phyloP scores from a whole-genome alignment of 805 yeast genomes.

The Starmerella sp. region DNA sequence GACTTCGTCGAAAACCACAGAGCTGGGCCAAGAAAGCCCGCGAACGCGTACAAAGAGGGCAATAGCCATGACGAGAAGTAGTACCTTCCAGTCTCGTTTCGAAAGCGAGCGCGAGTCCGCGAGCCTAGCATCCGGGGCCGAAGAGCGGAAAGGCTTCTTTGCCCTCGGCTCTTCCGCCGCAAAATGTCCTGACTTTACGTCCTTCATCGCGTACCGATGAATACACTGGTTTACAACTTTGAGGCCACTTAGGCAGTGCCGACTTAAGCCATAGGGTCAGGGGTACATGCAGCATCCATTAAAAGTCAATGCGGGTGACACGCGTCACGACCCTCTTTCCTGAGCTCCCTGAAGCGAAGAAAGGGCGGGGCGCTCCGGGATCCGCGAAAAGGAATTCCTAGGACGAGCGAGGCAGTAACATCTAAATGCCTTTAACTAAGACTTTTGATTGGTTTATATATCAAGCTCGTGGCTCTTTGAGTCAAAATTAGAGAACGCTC shows the following conservation, averaged over 20 bases:
- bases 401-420: no score
- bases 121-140: slow-evolving; percentile 22
- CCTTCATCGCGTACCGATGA: not conserved
- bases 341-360: not conserved
- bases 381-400: no score
- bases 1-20: slow-evolving; percentile 87
- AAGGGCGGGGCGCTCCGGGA: no score
- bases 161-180: not conserved
- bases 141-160: slow-evolving; percentile 23
- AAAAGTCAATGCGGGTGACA: slow-evolving; percentile 1
- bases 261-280: not conserved
- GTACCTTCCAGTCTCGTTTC: slow-evolving; percentile 20
- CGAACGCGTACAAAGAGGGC: slow-evolving; percentile 52
- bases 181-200: not conserved
- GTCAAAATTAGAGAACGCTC: no score
- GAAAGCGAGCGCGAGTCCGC: slow-evolving; percentile 21
- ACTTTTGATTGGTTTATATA: no score
- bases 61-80: slow-evolving; percentile 35
- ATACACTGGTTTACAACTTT: not conserved
- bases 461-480: no score
- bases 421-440: no score
- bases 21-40: slow-evolving; percentile 53
- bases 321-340: not conserved
- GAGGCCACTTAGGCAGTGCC: slow-evolving; percentile 11
- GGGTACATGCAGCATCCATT: slow-evolving; percentile 1